Evolutionary conservation across 1,284 basidiomycete genomes (phyloP), one percentile per base, ranked within the genome.

Genomic region (Earliella scabrosa): DNA sequence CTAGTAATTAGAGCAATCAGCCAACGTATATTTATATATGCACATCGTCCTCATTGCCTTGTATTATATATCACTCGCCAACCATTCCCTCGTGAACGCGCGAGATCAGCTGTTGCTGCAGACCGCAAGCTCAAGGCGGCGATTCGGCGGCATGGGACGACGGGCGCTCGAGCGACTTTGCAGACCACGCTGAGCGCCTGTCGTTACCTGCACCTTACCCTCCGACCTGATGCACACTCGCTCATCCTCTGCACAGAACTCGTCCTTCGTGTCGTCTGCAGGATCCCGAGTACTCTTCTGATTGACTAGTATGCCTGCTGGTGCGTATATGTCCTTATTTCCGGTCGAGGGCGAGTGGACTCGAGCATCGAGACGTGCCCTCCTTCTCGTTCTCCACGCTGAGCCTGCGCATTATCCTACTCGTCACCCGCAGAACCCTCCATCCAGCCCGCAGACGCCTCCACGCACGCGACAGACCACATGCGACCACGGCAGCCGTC

Each of bases 161-260:
- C 51, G 40, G 49, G 59, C 59, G 60, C 50, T 44, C 50, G 45
- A 7, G 43, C 29, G 52, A 61, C 56, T 45, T 62, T 56, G 57
- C 52, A 35, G 53, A 54, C 52, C 29, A 34, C 13, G 35, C 8
- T 53, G 51, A 44, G 58, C 53, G 60, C 58, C 47, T 50, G 49
- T 52, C 44, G 60, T 47, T 60, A 55, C 40, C 63, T 52, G 35
- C 52, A 59, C 63, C 46, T 68, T 67, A 66, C 66, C 69, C 66
- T 70, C 60, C 56, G 65, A 71, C 70, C 70, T 71, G 66, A 70
- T 70, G 67, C 62, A 61, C 67, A 63, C 64, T 54, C 61, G 60
- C 67, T 54, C 57, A 57, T 59, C 56, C 68, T 63, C 62, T 57
- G 35, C 43, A 47, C 52, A 58, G 52, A 63, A 59, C 50, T 45